Base-by-base conservation (phyloP, 306 rosid genomes). In the Trichosanthes truncata region DNA sequence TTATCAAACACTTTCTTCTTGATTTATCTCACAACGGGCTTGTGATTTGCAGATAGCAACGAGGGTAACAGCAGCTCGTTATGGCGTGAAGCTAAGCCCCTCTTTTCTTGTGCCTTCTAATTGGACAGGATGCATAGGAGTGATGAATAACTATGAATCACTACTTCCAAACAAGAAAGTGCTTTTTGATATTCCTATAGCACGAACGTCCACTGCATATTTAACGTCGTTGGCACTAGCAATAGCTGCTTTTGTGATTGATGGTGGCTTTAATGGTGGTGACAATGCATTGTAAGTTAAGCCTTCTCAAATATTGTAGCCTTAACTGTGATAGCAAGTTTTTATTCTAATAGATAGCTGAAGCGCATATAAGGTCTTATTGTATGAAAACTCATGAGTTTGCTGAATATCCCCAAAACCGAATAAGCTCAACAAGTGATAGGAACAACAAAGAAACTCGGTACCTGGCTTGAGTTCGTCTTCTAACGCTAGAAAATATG, bases 101-200 rank as follows among this genome's bases (percentile, higher is more conserved):
- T 94, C 97, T 33, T 94, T 94, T 81, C 88, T 94, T 46, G 97
- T 94, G 69, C 97, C 98, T 49, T 92, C 98, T 10, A 94, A 79
- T 81, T 94, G 97, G 98, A 94, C 97, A 1, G 98, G 97, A 43
- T 94, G 96, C 85, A 68, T 92, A 76, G 98, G 98, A 79, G 97
- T 92, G 84, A 92, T 94, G 88, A 94, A 94, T 79, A 89, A 94
- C 84, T 94, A 94, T 38, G 98, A 94, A 52, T 92, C 94, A 1
- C 91, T 89, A 59, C 92, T 92, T 74, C 96, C 97, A 4, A 94
- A 87, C 83, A 92, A 89, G 90, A 85, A 88, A 82, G 98, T 96
- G 57, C 91, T 92, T 26, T 92, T 94, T 67, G 98, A 94, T 79
- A 92, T 94, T 81, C 96, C 97, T 0, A 93, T 92, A 20, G 98